These are phyloP conservation scores for Ophiosphaerella herpotricha DNA, from an alignment of 2,329 filamentous ascomycete species.

Conservation along the genomic window DNA sequence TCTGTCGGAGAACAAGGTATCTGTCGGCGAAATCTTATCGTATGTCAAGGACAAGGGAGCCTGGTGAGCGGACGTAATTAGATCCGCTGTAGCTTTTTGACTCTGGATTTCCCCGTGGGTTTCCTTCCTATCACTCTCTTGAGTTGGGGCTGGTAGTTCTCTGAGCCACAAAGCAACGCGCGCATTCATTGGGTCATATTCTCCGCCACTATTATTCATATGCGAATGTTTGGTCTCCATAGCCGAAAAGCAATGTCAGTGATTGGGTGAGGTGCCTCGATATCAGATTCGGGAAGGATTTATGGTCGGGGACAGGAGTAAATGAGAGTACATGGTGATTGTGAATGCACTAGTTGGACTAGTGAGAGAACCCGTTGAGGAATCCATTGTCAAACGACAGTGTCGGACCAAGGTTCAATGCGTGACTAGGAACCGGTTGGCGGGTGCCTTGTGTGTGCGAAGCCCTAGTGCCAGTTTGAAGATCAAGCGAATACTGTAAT, in stretches of 20 bases:
- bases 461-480: too few species aligned
- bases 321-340: constrained; percentile 7
- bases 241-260: too few species aligned
- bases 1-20: constrained; percentile 26
- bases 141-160: too few species aligned
- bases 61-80: background rate
- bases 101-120: too few species aligned
- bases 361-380: background rate
- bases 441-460: too few species aligned
- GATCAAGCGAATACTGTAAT: too few species aligned
- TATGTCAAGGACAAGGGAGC: background rate
- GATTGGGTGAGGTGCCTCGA: too few species aligned
- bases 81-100: background rate
- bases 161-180: too few species aligned
- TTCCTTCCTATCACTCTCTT: background rate
- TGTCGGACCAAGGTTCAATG: background rate
- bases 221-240: too few species aligned
- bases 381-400: background rate
- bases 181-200: too few species aligned
- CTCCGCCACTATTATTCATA: too few species aligned
- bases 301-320: background rate
- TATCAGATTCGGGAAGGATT: too few species aligned
- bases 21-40: constrained; percentile 27
- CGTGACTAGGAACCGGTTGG: background rate
- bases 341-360: constrained; percentile 5